A percentile compares a stretch with the other conserved stretches of the same genome.
These are phyloP conservation scores for Patellaria atrata DNA, from an alignment of 495 filamentous ascomycete species.

Conservation along the genomic window DNA sequence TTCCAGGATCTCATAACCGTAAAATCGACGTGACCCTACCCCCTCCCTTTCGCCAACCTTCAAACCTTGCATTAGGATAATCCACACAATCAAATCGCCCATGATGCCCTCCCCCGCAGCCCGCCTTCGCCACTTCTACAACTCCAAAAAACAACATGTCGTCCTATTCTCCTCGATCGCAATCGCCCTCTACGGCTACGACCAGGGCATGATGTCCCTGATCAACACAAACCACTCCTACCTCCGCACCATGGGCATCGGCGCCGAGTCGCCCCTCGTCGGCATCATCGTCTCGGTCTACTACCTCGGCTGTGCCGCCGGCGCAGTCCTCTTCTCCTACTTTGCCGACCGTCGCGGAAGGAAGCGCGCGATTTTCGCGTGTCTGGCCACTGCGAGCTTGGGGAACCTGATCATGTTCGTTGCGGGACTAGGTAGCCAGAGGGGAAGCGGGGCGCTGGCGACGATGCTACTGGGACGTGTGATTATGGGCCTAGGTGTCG, in stretches of 20 bases:
- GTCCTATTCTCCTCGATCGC: constrained; percentile 40
- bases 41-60: too few relatives aligned
- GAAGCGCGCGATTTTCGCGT: constrained; percentile 35
- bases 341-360: constrained; percentile 36
- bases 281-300: constrained; percentile 46
- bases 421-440: constrained; percentile 33
- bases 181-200: constrained; percentile 46
- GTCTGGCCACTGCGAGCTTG: constrained; percentile 33
- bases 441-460: constrained; percentile 26
- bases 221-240: constrained; percentile 45
- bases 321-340: constrained; percentile 36
- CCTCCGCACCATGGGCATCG: constrained; percentile 40
- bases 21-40: too few relatives aligned
- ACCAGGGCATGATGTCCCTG: constrained; percentile 42
- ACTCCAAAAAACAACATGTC: constrained; percentile 31
- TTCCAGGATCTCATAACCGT: too few relatives aligned
- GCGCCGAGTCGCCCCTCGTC: constrained; percentile 31
- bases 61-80: too few relatives aligned
- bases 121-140: constrained; percentile 2
- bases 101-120: constrained; percentile 8
- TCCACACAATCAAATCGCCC: too few relatives aligned
- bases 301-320: constrained; percentile 40
- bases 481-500: constrained; percentile 42
- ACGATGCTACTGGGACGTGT: constrained; percentile 40
- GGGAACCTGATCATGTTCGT: constrained; percentile 44